These are phyloP conservation scores for Colletotrichum shisoi DNA, from an alignment of 2,329 filamentous ascomycete genomes.

Conservation along the genomic window DNA sequence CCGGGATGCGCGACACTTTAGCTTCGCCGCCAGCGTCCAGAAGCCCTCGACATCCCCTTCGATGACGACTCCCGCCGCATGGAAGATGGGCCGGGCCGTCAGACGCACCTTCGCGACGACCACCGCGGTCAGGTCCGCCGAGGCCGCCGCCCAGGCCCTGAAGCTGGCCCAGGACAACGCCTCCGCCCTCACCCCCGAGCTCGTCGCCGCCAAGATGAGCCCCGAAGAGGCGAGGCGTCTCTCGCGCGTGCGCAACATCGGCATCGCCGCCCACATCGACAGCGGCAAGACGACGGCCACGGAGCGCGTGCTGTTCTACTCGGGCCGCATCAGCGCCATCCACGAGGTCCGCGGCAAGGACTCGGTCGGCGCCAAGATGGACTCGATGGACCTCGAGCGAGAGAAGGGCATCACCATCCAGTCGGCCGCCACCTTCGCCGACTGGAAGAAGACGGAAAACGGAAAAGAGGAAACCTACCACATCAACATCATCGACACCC, in stretches of 20 bases:
- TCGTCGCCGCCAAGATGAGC: conserved; percentile 79
- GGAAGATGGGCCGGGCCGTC: conserved; percentile 25
- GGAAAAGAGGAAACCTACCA: conserved; percentile 91
- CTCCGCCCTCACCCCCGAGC: conserved; percentile 61
- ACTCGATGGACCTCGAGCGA: conserved; percentile 98
- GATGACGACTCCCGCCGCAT: conserved; percentile 18
- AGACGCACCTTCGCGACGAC: conserved; percentile 50
- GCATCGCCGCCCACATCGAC: conserved; percentile 98
- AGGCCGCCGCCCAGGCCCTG: conserved; percentile 56
- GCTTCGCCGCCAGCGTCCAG: conserved; percentile 43
- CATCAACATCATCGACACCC: conserved; percentile 98
- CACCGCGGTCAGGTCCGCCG: conserved; percentile 41
- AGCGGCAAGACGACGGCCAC: conserved; percentile 97
- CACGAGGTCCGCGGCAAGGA: conserved; percentile 97
- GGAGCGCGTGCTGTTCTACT: conserved; percentile 97
- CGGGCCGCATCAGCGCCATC: conserved; percentile 93
- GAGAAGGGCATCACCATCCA: conserved; percentile 99
- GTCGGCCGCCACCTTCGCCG: conserved; percentile 95
- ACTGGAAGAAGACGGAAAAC: conserved; percentile 89
- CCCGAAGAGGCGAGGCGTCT: conserved; percentile 80
- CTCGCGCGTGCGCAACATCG: conserved; percentile 89
- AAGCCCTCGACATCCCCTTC: conserved; percentile 17
- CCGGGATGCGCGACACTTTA: conserved; percentile 44
- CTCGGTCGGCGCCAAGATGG: conserved; percentile 97
- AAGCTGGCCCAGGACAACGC: conserved; percentile 64